A percentile compares a stretch with the other conserved stretches of the same genome.
Conservation (phyloP, 768 basidiomycete species). For the Russula lepida region DNA sequence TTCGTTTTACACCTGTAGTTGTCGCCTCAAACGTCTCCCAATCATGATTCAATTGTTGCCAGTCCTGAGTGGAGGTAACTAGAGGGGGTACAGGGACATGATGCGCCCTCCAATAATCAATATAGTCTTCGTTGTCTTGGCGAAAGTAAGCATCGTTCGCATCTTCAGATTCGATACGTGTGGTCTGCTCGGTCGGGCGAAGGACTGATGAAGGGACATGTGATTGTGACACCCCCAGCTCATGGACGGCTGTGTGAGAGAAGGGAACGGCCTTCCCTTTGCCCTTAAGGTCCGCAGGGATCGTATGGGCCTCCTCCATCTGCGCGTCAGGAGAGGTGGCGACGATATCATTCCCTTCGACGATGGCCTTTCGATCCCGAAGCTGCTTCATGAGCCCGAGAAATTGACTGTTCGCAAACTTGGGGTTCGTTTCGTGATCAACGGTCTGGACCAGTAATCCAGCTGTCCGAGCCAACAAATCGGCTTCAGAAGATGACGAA, state of each 20-base stretch:
- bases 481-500: conserved; percentile 34
- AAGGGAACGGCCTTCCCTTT: conserved; percentile 43
- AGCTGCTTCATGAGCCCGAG: conserved; percentile 80
- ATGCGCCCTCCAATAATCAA: conserved; percentile 47
- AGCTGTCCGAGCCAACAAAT: conserved; percentile 76
- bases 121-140: conserved; percentile 62
- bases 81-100: conserved; percentile 19
- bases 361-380: conserved; percentile 66
- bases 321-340: conserved; percentile 27
- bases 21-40: conserved; percentile 84
- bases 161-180: conserved; percentile 23
- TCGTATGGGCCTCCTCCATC: conserved; percentile 21
- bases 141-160: conserved; percentile 61
- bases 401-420: conserved; percentile 80
- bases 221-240: neutral
- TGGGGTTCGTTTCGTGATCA: conserved; percentile 65
- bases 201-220: neutral
- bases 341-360: conserved; percentile 75
- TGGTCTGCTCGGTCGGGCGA: neutral
- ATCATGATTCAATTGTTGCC: conserved; percentile 62
- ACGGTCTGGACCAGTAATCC: conserved; percentile 71
- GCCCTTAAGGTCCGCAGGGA: conserved; percentile 48
- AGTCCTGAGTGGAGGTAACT: conserved; percentile 29
- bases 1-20: conserved; percentile 48
- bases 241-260: neutral